These are phyloP conservation scores for Spiromastix sp. DNA, from an alignment of 2,329 filamentous ascomycete genomes.

Conservation along the genomic window DNA sequence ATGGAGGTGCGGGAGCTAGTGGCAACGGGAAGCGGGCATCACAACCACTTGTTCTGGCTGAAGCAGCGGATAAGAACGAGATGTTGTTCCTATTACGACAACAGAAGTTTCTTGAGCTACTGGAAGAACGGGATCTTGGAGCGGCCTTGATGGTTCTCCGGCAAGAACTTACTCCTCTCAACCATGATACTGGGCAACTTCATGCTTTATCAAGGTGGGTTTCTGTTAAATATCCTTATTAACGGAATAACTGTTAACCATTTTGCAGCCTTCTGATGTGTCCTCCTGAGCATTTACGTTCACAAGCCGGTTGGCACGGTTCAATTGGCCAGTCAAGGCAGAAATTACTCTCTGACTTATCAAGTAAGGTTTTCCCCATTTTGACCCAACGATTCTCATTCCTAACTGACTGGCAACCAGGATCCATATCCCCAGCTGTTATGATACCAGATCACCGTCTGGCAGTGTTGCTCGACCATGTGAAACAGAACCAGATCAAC, in stretches of 20 bases:
- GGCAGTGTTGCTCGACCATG: slow-evolving; percentile 66
- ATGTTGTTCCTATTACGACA: slow-evolving; percentile 85
- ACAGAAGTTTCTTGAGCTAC: slow-evolving; percentile 87
- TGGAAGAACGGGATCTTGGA: slow-evolving; percentile 65
- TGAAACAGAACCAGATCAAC: slow-evolving; percentile 74
- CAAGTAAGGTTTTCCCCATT: slow-evolving; percentile 49
- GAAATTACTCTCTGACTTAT: slow-evolving; percentile 67
- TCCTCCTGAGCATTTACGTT: slow-evolving; percentile 63
- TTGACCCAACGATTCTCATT: slow-evolving; percentile 14
- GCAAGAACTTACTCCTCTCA: slow-evolving; percentile 75
- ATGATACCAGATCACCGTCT: slow-evolving; percentile 93
- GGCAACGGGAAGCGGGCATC: slow-evolving; percentile 18
- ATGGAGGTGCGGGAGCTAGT: slow-evolving; percentile 36
- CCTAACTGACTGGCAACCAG: slow-evolving; percentile 31
- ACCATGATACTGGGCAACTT: slow-evolving; percentile 64
- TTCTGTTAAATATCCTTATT: slow-evolving; percentile 1
- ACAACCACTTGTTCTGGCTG: slow-evolving; percentile 53
- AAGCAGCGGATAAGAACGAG: slow-evolving; percentile 62
- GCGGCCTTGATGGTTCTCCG: slow-evolving; percentile 74
- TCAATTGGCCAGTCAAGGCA: slow-evolving; percentile 64
- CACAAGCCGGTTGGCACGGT: slow-evolving; percentile 76
- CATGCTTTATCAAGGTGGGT: slow-evolving; percentile 67
- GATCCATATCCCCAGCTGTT: slow-evolving; percentile 85
- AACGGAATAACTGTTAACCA: slow-evolving; percentile 3
- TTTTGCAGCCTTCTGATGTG: slow-evolving; percentile 75